phyloP scores from a whole-genome alignment of 1,284 basidiomycete genomes.

The Bjerkandera adusta region DNA sequence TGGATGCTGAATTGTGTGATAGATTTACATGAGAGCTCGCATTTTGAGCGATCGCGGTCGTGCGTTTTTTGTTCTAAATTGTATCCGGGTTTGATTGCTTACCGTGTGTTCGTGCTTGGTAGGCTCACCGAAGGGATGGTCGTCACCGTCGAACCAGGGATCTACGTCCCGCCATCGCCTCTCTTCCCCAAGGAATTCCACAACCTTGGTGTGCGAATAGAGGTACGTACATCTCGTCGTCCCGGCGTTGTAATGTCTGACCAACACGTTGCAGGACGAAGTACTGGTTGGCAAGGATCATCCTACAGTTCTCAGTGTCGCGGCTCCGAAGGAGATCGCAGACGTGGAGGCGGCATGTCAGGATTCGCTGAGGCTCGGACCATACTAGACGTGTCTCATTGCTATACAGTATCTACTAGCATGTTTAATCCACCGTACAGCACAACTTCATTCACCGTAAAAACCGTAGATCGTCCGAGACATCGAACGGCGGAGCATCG shows the following conservation, averaged over 20 bases:
- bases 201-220: slow-evolving; percentile 87
- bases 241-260: neutral
- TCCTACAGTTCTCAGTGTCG: slow-evolving; percentile 67
- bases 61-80: too few species aligned
- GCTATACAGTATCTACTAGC: neutral
- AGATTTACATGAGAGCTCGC: slow-evolving; percentile 80
- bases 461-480: too few species aligned
- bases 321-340: slow-evolving; percentile 87
- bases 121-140: slow-evolving; percentile 82
- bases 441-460: too few species aligned
- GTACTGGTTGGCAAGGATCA: slow-evolving; percentile 73
- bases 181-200: slow-evolving; percentile 86
- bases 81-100: slow-evolving; percentile 5
- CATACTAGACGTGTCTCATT: slow-evolving; percentile 41
- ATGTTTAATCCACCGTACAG: neutral
- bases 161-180: slow-evolving; percentile 80
- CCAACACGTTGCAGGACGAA: slow-evolving; percentile 61
- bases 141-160: slow-evolving; percentile 81
- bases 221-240: slow-evolving; percentile 45
- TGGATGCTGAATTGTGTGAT: slow-evolving; percentile 10
- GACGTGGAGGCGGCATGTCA: slow-evolving; percentile 90
- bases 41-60: slow-evolving; percentile 47
- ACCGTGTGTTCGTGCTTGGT: slow-evolving; percentile 21
- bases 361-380: slow-evolving; percentile 65
- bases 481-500: too few species aligned